Evolutionary conservation across 2,329 filamentous ascomycete genomes (phyloP).

Genomic region (Didymellaceae sp.): DNA sequence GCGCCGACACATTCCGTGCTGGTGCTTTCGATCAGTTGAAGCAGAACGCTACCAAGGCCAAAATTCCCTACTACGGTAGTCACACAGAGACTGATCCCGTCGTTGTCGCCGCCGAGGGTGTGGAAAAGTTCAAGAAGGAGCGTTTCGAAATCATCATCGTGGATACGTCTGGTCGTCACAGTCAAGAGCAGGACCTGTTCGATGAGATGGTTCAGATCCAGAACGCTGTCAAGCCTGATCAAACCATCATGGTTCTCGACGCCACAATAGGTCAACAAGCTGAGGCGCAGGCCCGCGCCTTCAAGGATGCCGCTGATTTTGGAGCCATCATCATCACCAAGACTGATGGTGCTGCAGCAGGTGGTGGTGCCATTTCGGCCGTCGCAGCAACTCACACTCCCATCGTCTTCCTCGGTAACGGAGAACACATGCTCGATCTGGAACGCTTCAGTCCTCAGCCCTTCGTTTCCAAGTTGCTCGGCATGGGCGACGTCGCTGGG

Average conservation of each 20-base stretch:
- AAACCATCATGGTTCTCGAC: slow-evolving; percentile 98
- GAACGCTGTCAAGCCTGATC: slow-evolving; percentile 84
- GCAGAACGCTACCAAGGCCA: slow-evolving; percentile 98
- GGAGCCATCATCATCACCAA: slow-evolving; percentile 99
- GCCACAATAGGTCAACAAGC: slow-evolving; percentile 96
- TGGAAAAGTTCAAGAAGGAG: slow-evolving; percentile 99
- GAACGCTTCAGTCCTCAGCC: slow-evolving; percentile 92
- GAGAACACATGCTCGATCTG: slow-evolving; percentile 94
- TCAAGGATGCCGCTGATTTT: slow-evolving; percentile 97
- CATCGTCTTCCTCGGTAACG: slow-evolving; percentile 97
- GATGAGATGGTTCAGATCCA: slow-evolving; percentile 99
- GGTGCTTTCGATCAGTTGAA: slow-evolving; percentile 98
- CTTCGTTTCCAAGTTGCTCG: slow-evolving; percentile 91
- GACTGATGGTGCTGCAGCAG: slow-evolving; percentile 93
- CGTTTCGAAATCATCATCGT: slow-evolving; percentile 98
- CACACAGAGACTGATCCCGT: slow-evolving; percentile 96
- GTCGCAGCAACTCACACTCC: slow-evolving; percentile 96
- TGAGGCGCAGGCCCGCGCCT: slow-evolving; percentile 91
- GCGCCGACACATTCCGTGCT: slow-evolving; percentile 97
- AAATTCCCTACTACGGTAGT: slow-evolving; percentile 98
- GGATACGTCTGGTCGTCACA: slow-evolving; percentile 92
- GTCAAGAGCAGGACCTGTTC: slow-evolving; percentile 93
- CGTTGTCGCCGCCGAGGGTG: slow-evolving; percentile 90
- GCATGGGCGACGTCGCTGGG: slow-evolving; percentile 96
- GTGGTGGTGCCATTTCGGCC: slow-evolving; percentile 95